Base-by-base conservation (phyloP, 23 red algal genomes). In the Gracilaria domingensis region DNA sequence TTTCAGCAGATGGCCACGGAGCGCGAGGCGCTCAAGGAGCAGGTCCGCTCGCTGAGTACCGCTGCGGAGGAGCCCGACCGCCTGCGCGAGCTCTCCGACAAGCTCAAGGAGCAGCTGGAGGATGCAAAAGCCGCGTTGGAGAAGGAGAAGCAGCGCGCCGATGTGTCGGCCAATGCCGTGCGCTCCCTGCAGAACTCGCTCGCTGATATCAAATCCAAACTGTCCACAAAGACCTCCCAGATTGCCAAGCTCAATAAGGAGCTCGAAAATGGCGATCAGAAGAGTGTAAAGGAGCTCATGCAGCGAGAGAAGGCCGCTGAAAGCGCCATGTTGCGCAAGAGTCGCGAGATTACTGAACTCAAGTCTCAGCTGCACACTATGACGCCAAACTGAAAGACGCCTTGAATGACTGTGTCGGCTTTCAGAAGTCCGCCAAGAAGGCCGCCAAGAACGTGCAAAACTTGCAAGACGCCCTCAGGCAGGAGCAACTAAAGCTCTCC, bases 1-100 rank as follows among this genome's bases (percentile, higher is more conserved):
- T 89, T 89, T 67, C 86, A 89, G 72, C 48, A 79, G 23, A 89
- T 89, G 49, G 86, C 86, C 34, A 89, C 86, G 34, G 86, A 89
- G 74, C 58, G 86, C 30, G 86, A 89, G 30, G 72, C 54, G 23
- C 54, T 89, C 23, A 61, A 70, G 37, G 72, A 16, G 28, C 45
- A 78, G 72, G 56, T 79, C 37, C 28, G 65, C 12, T 29, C 50
- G 20, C 55, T 89, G 18, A 60, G 59, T 28, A 37, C 69, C 17
- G 51, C 55, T 16, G 72, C 54, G 9, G 56, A 61, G 30, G 86
- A 89, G 74, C 58, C 69, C 18, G 72, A 89, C 24, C 47, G 74
- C 7, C 13, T 70, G 44, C 45, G 55, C 16, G 57, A 70, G 9
- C 45, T 45, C 7, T 58, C 55, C 18, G 81, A 64, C 24, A 67